Conservation (phyloP, 768 basidiomycete species). For the Hypholoma sublateritium region DNA sequence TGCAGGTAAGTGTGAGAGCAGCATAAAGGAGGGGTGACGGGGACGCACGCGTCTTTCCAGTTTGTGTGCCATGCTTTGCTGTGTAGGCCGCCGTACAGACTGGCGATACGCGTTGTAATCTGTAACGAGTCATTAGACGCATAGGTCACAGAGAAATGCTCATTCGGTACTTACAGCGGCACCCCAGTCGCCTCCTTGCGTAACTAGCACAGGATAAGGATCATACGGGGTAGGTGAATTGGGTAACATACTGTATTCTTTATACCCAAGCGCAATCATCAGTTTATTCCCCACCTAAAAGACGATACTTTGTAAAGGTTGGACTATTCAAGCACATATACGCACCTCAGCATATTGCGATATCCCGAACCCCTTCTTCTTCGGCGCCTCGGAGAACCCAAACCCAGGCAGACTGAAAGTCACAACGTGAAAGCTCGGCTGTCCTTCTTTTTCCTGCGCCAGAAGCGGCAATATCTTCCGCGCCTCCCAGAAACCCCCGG, state of each 20-base stretch:
- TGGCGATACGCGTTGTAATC: conserved; percentile 27
- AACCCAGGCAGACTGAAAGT: conserved; percentile 58
- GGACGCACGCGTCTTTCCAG: background rate
- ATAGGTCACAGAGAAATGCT: background rate
- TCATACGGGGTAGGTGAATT: background rate
- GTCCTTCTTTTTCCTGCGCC: conserved; percentile 35
- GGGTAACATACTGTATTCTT: conserved; percentile 41
- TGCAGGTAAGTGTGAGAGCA: background rate
- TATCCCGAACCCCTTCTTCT: conserved; percentile 46
- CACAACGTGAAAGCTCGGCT: conserved; percentile 65
- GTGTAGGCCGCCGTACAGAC: conserved; percentile 31
- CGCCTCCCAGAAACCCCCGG: conserved; percentile 59
- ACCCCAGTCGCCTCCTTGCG: conserved; percentile 55
- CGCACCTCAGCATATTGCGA: conserved; percentile 49
- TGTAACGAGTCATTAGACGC: conserved; percentile 23
- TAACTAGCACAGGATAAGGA: conserved; percentile 24
- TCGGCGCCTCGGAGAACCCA: conserved; percentile 61
- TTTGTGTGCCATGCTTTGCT: conserved; percentile 56
- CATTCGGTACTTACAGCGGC: conserved; percentile 21
- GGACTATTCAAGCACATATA: background rate
- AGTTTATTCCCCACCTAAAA: conserved; percentile 36
- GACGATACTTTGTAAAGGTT: background rate
- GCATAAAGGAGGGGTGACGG: background rate
- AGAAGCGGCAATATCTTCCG: conserved; percentile 57
- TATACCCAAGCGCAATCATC: conserved; percentile 50